Percentiles rank a stretch among this genome's conserved stretches.
phyloP scores from a whole-genome alignment of 2,329 filamentous ascomycete species.

The Amphichorda felina region DNA sequence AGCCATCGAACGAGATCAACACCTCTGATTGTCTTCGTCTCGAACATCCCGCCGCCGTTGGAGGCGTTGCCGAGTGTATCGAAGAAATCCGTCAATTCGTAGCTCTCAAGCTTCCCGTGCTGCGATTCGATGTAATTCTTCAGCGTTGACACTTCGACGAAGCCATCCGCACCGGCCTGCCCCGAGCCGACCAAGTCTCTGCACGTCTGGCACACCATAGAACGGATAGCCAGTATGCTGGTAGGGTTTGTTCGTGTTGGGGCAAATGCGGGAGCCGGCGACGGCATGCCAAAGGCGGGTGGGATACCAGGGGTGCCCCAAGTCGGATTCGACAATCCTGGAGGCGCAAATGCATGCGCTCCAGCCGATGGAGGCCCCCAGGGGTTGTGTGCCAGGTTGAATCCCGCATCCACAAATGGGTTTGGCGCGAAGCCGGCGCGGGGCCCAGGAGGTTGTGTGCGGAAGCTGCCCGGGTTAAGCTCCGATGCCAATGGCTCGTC shows the following conservation, averaged over 20 bases:
- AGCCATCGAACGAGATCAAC: conserved; percentile 41
- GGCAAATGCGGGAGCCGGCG: conserved; percentile 15
- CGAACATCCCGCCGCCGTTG: conserved; percentile 87
- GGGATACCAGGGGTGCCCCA: conserved; percentile 20
- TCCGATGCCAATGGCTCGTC: conserved; percentile 39
- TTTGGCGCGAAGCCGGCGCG: conserved; percentile 25
- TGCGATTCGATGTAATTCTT: conserved; percentile 55
- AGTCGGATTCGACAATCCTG: conserved; percentile 26
- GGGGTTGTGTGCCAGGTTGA: conserved; percentile 22
- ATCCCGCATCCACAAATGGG: conserved; percentile 29
- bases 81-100: conserved; percentile 71
- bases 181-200: conserved; percentile 38
- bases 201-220: conserved; percentile 69
- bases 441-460: conserved; percentile 41
- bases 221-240: conserved; percentile 46
- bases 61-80: conserved; percentile 79
- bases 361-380: conserved; percentile 25
- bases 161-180: conserved; percentile 42
- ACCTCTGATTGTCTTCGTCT: conserved; percentile 45
- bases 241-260: conserved; percentile 9
- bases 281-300: conserved; percentile 20
- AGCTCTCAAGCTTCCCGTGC: conserved; percentile 26
- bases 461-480: conserved; percentile 17
- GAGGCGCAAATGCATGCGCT: conserved; percentile 27
- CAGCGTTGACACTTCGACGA: conserved; percentile 55